Evolutionary conservation across 441 rosid genomes (phyloP), one percentile per base, ranked within the genome.

Genomic region (Pelargonium fulgidum): DNA sequence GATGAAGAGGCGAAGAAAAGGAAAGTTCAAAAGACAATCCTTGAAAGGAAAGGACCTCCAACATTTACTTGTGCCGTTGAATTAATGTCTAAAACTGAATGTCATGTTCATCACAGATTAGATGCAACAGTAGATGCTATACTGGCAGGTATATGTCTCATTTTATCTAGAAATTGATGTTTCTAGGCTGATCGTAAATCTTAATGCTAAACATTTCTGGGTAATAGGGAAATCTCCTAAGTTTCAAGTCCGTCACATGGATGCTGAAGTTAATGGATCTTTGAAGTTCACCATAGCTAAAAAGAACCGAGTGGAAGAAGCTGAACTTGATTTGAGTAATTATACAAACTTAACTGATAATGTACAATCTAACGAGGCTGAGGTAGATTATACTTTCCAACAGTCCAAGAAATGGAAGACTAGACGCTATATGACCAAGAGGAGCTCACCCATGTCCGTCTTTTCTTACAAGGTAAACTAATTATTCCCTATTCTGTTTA

Each of bases 21-120:
- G 85, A 91, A 88, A 83, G 92, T 91, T 68, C 97, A 91, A 83
- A 91, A 91, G 86, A 91, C 96, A 20, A 87, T 89, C 84, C 96
- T 93, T 29, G 97, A 93, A 85, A 81, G 99, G 74, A 91, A 91
- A 83, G 96, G 96, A 62, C 91, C 98, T 50, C 80, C 97, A 5
- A 77, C 97, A 26, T 93, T 93, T 74, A 85, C 90, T 39, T 93
- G 96, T 78, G 96, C 95, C 4, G 90, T 91, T 58, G 98, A 91
- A 81, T 73, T 93, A 87, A 89, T 89, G 77, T 86, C 98, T 26
- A 86, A 78, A 81, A 84, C 89, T 1, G 92, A 91, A 67, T 89
- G 89, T 39, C 95, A 82, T 62, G 88, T 93, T 77, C 96, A 93
- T 81, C 91, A 85, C 74, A 82, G 86, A 69, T 83, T 91, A 64